These are phyloP conservation scores for Pythium dissotocum DNA, from an alignment of 352 stramenopile genomes.

Conservation along the genomic window DNA sequence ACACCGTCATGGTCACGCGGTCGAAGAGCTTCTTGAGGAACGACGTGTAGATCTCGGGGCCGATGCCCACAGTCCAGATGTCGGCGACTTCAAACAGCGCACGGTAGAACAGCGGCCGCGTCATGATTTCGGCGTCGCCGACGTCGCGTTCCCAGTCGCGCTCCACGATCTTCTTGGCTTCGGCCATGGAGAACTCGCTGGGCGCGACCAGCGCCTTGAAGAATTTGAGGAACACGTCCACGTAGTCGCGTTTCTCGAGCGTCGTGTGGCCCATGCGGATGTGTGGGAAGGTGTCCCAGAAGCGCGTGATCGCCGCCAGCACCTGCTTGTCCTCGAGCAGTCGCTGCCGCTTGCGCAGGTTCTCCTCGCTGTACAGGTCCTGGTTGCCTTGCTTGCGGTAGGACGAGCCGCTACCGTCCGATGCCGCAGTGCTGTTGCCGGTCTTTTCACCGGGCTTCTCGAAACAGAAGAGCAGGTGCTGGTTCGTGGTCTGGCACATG, in stretches of 20 bases:
- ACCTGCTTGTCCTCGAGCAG: slow-evolving; percentile 53
- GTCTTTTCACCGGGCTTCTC: slow-evolving; percentile 19
- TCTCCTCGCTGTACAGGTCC: slow-evolving; percentile 68
- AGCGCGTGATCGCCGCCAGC: slow-evolving; percentile 50
- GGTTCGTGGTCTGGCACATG: slow-evolving; percentile 37
- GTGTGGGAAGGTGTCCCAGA: slow-evolving; percentile 73
- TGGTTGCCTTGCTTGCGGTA: slow-evolving; percentile 80
- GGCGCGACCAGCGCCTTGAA: slow-evolving; percentile 78
- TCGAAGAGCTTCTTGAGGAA: slow-evolving; percentile 81
- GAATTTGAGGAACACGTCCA: slow-evolving; percentile 82
- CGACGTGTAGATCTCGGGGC: slow-evolving; percentile 54
- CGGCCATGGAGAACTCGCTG: slow-evolving; percentile 68
- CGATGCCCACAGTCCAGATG: slow-evolving; percentile 77
- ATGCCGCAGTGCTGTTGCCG: neutral
- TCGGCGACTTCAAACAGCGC: slow-evolving; percentile 84
- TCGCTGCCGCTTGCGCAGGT: slow-evolving; percentile 54
- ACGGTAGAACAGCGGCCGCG: slow-evolving; percentile 55
- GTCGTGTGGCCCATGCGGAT: slow-evolving; percentile 46
- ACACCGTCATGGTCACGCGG: slow-evolving; percentile 75
- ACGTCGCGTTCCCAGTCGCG: slow-evolving; percentile 73
- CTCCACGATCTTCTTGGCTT: slow-evolving; percentile 72
- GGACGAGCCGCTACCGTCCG: slow-evolving; percentile 23
- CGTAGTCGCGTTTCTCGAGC: slow-evolving; percentile 60
- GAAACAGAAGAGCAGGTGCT: slow-evolving; percentile 44
- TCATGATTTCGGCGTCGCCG: slow-evolving; percentile 49